A percentile compares a stretch with the other conserved stretches of the same genome.
These are phyloP conservation scores for Gynandropsis gynandra DNA, from an alignment of 345 rosid genomes.

Conservation along the genomic window DNA sequence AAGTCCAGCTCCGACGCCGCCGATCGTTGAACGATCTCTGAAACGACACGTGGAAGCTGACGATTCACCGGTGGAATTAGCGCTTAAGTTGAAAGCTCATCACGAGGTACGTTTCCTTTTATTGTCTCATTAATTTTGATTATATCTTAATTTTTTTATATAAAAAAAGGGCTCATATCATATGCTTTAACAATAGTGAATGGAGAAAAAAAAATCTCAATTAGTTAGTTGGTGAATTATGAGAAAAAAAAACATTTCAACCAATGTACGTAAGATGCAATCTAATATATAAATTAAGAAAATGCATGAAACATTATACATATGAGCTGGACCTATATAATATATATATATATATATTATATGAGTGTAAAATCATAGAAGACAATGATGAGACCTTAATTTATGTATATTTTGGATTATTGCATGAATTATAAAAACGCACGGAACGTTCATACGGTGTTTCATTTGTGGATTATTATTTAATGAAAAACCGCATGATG, in stretches of 20 bases:
- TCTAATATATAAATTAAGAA: conserved; percentile 1
- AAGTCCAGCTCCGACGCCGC: conserved; percentile 78
- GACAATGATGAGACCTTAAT: neutral
- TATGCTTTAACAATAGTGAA: no score
- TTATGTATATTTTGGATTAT: conserved; percentile 24
- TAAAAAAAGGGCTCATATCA: no score
- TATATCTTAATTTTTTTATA: neutral
- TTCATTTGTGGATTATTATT: no score
- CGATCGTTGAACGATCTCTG: conserved; percentile 44
- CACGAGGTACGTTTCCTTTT: conserved; percentile 37
- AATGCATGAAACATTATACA: neutral
- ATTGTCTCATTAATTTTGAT: neutral
- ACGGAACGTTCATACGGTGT: conserved; percentile 6
- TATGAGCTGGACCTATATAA: neutral
- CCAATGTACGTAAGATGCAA: no score
- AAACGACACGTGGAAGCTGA: conserved; percentile 40
- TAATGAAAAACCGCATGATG: no score
- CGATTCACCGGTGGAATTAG: conserved; percentile 36
- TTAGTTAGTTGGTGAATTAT: no score
- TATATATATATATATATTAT: no score
- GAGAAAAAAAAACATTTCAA: no score
- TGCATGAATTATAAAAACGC: conserved; percentile 17
- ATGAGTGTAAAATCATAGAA: no score
- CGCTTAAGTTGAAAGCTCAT: conserved; percentile 32
- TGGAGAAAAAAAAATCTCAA: no score